phyloP scores from a whole-genome alignment of 306 rosid genomes.

The Morella rubra region DNA sequence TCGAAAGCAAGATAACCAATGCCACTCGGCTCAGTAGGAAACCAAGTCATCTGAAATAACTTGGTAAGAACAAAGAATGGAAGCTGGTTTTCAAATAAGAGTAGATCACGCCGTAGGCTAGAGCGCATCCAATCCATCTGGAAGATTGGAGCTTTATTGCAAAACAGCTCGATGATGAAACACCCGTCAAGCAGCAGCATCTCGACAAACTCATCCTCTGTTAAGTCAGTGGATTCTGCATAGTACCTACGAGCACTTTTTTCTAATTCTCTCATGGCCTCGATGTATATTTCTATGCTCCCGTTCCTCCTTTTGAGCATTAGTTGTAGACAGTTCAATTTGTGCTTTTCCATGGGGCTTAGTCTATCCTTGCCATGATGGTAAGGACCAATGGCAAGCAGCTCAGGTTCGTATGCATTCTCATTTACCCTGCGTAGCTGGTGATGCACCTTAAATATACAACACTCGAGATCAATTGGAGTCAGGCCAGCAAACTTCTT shows the following conservation, averaged over 20 bases:
- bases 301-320: neutral
- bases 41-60: too few relatives aligned
- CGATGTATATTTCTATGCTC: neutral
- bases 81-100: neutral
- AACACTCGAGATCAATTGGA: neutral
- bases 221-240: neutral
- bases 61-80: too few relatives aligned
- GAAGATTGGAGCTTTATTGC: too few relatives aligned
- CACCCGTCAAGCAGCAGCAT: neutral
- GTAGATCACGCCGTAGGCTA: neutral
- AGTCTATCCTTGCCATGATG: neutral
- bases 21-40: fast-evolving
- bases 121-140: fast-evolving
- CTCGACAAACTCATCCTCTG: neutral
- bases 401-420: neutral
- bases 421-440: neutral
- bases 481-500: too few relatives aligned
- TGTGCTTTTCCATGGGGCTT: neutral
- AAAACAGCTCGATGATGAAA: neutral
- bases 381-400: neutral
- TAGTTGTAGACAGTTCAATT: neutral
- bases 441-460: neutral
- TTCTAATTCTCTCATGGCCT: neutral
- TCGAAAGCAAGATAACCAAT: too few relatives aligned
- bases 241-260: neutral